Evolutionary conservation across 2,329 filamentous ascomycete species (phyloP).

Genomic region (Fusarium sp.): DNA sequence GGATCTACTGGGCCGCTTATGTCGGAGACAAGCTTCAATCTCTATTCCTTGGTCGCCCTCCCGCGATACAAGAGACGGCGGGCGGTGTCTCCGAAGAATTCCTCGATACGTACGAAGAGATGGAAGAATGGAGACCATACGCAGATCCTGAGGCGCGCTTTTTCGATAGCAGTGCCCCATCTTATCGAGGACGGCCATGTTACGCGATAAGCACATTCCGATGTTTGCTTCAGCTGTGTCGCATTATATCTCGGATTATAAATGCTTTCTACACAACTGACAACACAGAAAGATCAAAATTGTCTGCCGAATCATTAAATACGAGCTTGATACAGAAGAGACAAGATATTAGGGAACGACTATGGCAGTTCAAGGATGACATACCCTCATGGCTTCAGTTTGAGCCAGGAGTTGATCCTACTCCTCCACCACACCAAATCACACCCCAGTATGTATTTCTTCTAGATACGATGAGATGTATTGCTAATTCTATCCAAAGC

Average conservation of each 20-base stretch:
- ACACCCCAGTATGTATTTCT: neutral
- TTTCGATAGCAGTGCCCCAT: conserved; percentile 50
- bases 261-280: neutral
- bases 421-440: neutral
- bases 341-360: neutral
- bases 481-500: neutral
- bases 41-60: conserved; percentile 66
- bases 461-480: neutral
- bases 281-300: neutral
- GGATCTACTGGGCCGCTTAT: conserved; percentile 41
- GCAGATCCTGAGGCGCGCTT: conserved; percentile 47
- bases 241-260: conserved; percentile 47
- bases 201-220: conserved; percentile 48
- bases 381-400: neutral
- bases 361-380: neutral
- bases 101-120: conserved; percentile 64
- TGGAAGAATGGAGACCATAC: conserved; percentile 64
- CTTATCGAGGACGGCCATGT: conserved; percentile 44
- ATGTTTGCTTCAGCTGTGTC: conserved; percentile 57
- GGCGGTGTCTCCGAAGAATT: conserved; percentile 61
- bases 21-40: conserved; percentile 64
- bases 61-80: conserved; percentile 59
- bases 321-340: neutral
- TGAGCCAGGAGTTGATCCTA: neutral
- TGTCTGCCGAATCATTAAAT: neutral